A percentile compares a stretch with the other conserved stretches of the same genome.
Evolutionary conservation across 352 stramenopile species (phyloP).

Genomic region (Globisporangium barbulae): DNA sequence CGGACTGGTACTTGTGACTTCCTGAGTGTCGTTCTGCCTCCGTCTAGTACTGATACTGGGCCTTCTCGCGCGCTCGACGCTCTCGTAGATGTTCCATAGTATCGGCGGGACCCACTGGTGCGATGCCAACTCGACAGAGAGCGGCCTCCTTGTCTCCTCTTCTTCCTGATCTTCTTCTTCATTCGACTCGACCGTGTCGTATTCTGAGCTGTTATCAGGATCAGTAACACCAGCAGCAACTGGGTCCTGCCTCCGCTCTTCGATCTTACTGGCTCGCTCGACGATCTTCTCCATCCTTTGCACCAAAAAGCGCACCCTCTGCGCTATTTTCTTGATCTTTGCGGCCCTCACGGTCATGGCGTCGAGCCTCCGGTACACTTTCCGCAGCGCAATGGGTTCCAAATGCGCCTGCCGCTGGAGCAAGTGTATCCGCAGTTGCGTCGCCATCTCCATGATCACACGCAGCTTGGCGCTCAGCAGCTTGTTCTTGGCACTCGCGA

Average conservation of each 20-base stretch:
- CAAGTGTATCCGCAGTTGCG: conserved; percentile 11
- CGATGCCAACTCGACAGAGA: conserved; percentile 17
- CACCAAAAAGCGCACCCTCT: neutral
- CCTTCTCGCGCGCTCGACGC: conserved; percentile 15
- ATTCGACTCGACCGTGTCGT: neutral
- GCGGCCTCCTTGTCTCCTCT: neutral
- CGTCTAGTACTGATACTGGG: neutral
- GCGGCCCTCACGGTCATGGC: neutral
- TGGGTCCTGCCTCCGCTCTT: neutral
- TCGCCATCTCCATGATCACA: neutral
- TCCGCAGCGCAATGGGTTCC: neutral
- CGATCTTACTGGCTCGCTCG: neutral
- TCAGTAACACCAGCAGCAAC: neutral
- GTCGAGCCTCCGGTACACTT: conserved; percentile 2
- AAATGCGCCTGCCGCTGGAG: conserved; percentile 3
- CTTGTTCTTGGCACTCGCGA: neutral
- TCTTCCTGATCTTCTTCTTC: neutral
- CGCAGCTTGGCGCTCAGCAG: neutral
- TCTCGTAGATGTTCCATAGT: conserved; percentile 34
- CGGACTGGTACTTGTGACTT: neutral
- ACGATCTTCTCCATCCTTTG: conserved; percentile 1
- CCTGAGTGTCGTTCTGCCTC: neutral
- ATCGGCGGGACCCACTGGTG: conserved; percentile 38
- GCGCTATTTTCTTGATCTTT: neutral
- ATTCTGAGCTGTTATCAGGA: neutral